Conservation (phyloP, 2,329 filamentous ascomycete species). For the Stromatinia cepivora region DNA sequence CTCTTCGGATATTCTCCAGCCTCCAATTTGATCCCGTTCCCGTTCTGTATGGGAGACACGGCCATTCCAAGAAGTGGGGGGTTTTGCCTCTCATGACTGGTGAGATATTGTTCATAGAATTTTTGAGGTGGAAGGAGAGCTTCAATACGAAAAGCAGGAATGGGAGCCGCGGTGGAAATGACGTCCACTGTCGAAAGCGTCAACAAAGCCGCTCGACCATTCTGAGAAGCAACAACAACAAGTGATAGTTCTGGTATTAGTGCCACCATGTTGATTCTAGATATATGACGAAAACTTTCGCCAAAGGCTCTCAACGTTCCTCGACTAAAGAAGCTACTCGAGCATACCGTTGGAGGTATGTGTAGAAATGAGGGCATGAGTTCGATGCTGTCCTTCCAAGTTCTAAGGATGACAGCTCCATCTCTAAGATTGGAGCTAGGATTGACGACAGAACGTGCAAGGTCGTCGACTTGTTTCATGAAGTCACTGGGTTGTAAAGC, state of each 20-base stretch:
- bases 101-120: not conserved
- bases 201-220: slow-evolving; percentile 63
- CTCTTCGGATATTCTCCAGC: slow-evolving; percentile 44
- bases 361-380: slow-evolving; percentile 22
- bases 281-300: not conserved
- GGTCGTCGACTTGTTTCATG: not conserved
- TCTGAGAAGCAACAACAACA: slow-evolving; percentile 65
- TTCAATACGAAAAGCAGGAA: slow-evolving; percentile 52
- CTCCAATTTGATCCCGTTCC: slow-evolving; percentile 35
- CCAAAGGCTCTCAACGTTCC: not conserved
- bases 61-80: slow-evolving; percentile 65
- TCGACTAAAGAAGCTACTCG: not conserved
- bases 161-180: slow-evolving; percentile 20
- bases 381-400: slow-evolving; percentile 29
- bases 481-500: not conserved
- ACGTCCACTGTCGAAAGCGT: slow-evolving; percentile 53
- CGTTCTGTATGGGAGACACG: slow-evolving; percentile 60
- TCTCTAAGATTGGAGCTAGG: not conserved
- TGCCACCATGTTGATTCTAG: slow-evolving; percentile 60
- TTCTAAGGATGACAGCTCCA: slow-evolving; percentile 25
- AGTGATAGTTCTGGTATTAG: slow-evolving; percentile 70
- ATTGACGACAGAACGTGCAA: not conserved
- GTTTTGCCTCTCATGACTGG: not conserved
- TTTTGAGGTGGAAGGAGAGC: slow-evolving; percentile 49
- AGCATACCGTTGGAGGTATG: slow-evolving; percentile 31